phyloP scores from a whole-genome alignment of 2,329 filamentous ascomycete genomes.

The Berkeleyomyces rouxiae region DNA sequence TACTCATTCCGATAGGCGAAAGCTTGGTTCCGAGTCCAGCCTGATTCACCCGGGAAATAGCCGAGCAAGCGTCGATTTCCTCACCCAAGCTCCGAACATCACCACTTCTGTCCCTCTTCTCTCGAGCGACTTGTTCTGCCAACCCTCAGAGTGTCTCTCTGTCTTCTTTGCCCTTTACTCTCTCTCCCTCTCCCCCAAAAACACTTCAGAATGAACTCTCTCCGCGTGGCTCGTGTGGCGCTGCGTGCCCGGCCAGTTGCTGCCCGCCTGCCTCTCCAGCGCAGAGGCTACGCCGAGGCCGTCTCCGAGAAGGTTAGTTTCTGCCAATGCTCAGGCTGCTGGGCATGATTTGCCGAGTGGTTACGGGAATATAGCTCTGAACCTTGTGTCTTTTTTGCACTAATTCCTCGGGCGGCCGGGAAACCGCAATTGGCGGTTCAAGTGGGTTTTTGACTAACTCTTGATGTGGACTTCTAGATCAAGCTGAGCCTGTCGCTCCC shows the following conservation, averaged over 20 bases:
- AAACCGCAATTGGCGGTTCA: background rate
- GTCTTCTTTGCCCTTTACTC: background rate
- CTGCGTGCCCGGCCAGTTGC: constrained; percentile 65
- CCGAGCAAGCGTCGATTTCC: constrained; percentile 13
- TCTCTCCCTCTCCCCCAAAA: constrained; percentile 15
- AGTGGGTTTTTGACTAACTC: constrained; percentile 17
- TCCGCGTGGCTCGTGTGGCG: constrained; percentile 82
- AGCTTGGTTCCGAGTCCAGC: constrained; percentile 5
- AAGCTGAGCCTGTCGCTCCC: constrained; percentile 95
- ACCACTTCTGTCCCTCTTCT: constrained; percentile 12
- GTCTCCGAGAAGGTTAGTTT: constrained; percentile 55
- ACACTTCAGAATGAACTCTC: constrained; percentile 63
- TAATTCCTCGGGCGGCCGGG: background rate
- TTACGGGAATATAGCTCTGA: too few relatives aligned
- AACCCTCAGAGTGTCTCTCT: constrained; percentile 1
- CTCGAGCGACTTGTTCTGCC: constrained; percentile 2
- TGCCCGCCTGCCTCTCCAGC: constrained; percentile 60
- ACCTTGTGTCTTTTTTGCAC: background rate
- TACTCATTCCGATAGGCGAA: background rate
- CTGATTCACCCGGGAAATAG: constrained; percentile 12
- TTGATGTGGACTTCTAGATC: constrained; percentile 39
- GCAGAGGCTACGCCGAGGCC: constrained; percentile 81
- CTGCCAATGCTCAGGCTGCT: too few relatives aligned
- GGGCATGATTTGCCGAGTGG: too few relatives aligned
- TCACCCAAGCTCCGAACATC: constrained; percentile 13